These are phyloP conservation scores for Akanthomyces dipterigenus DNA, from an alignment of 2,329 filamentous ascomycete species.

Conservation along the genomic window DNA sequence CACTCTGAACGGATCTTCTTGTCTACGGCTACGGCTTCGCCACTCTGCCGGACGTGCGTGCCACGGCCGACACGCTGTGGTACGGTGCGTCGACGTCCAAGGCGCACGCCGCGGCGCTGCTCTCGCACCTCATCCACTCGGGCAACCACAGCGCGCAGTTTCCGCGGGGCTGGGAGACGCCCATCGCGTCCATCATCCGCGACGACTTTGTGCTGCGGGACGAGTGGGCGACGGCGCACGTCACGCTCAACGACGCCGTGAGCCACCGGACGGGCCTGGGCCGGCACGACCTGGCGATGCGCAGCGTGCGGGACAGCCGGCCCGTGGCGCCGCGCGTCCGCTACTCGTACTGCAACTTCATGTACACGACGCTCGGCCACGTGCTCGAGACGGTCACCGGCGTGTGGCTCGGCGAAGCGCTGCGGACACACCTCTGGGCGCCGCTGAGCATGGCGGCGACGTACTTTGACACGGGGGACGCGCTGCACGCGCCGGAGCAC, in stretches of 20 bases:
- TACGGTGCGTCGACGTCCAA: slow-evolving; percentile 52
- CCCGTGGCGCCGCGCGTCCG: slow-evolving; percentile 28
- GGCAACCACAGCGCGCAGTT: slow-evolving; percentile 20
- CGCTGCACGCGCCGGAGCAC: slow-evolving; percentile 11
- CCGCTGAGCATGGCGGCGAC: slow-evolving; percentile 38
- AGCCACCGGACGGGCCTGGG: slow-evolving; percentile 46
- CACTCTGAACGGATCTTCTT: background rate
- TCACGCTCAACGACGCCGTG: slow-evolving; percentile 49
- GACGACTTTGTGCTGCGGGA: slow-evolving; percentile 47
- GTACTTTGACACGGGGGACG: slow-evolving; percentile 20
- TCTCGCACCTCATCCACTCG: slow-evolving; percentile 45
- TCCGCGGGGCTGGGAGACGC: slow-evolving; percentile 38
- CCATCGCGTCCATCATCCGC: slow-evolving; percentile 38
- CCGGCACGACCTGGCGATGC: slow-evolving; percentile 28
- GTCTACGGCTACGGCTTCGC: slow-evolving; percentile 25
- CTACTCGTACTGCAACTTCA: slow-evolving; percentile 41
- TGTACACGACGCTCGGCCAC: slow-evolving; percentile 35
- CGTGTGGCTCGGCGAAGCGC: slow-evolving; percentile 27
- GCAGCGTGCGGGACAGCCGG: slow-evolving; percentile 12
- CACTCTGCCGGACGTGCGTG: slow-evolving; percentile 31
- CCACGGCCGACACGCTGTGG: slow-evolving; percentile 42
- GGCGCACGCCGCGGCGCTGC: slow-evolving; percentile 42
- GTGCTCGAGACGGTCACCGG: slow-evolving; percentile 32
- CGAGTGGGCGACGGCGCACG: slow-evolving; percentile 37
- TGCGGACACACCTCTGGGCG: slow-evolving; percentile 30